Evolutionary conservation across 768 basidiomycete species (phyloP).

Genomic region (Amylocystis lapponica): DNA sequence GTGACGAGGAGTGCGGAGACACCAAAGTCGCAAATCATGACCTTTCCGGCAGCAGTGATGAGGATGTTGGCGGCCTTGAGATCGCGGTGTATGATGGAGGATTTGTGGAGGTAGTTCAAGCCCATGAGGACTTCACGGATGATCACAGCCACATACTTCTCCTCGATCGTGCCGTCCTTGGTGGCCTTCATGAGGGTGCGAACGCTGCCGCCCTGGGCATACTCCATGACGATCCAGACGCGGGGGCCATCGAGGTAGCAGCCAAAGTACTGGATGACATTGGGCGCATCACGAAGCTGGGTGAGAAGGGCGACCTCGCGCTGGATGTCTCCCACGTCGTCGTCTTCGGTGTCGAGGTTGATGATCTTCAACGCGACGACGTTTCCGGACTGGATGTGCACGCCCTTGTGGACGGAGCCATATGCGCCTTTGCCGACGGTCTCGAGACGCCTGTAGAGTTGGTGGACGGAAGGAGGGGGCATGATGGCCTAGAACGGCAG

Average conservation of each 20-base stretch:
- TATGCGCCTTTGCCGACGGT: constrained; percentile 95
- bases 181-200: constrained; percentile 89
- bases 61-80: constrained; percentile 98
- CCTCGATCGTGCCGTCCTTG: constrained; percentile 71
- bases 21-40: constrained; percentile 97
- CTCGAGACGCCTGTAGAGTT: constrained; percentile 81
- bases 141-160: constrained; percentile 84
- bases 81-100: constrained; percentile 93
- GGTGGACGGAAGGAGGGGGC: constrained; percentile 61
- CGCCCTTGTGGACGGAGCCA: constrained; percentile 91
- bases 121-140: constrained; percentile 84
- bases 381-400: constrained; percentile 77
- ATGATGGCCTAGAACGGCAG: constrained; percentile 14
- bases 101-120: constrained; percentile 86
- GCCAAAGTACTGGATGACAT: constrained; percentile 94
- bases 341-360: constrained; percentile 93
- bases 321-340: constrained; percentile 95
- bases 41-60: constrained; percentile 80
- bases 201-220: constrained; percentile 92
- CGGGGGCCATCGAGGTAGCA: constrained; percentile 92
- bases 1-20: constrained; percentile 89
- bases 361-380: constrained; percentile 98
- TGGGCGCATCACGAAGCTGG: constrained; percentile 84
- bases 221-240: constrained; percentile 99
- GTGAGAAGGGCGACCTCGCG: constrained; percentile 90